Percentiles rank a stretch among this genome's conserved stretches.
Evolutionary conservation across 495 filamentous ascomycete species (phyloP).

Genomic region (Neurospora sublineolata): DNA sequence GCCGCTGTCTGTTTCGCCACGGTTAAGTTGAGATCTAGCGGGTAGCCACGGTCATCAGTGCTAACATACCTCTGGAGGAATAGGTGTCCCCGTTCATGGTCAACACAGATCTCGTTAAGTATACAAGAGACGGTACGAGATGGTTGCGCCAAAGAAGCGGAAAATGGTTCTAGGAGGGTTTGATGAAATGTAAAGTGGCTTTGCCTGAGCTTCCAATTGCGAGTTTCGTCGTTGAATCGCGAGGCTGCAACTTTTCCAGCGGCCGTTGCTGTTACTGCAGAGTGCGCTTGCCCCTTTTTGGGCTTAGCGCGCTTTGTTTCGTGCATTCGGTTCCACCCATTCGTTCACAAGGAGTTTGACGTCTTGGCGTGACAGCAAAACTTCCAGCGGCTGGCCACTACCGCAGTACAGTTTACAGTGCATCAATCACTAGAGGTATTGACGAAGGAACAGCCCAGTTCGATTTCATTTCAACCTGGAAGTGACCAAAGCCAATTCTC

Average conservation of each 20-base stretch:
- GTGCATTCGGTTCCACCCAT: background rate
- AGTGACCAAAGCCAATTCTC: too few relatives aligned
- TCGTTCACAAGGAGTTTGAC: background rate
- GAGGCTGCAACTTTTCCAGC: constrained; percentile 30
- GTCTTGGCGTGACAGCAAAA: background rate
- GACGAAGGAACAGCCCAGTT: too few relatives aligned
- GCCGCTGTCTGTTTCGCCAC: constrained; percentile 40
- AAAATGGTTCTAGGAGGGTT: background rate
- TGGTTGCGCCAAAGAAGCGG: constrained; percentile 1
- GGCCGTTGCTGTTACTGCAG: background rate
- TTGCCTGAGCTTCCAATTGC: background rate
- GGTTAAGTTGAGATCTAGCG: constrained; percentile 16
- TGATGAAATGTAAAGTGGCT: background rate
- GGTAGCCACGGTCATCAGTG: constrained; percentile 4
- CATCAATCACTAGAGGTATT: too few relatives aligned
- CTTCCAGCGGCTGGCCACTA: background rate
- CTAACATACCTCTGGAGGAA: constrained; percentile 59
- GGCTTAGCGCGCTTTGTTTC: constrained; percentile 7
- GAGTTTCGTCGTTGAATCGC: constrained; percentile 8
- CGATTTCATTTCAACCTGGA: too few relatives aligned
- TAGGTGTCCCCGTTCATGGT: constrained; percentile 86
- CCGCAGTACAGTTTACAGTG: background rate
- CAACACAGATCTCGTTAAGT: constrained; percentile 10
- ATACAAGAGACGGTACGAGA: constrained; percentile 5
- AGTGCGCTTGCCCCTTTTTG: constrained; percentile 4